Evolutionary conservation across 2,329 filamentous ascomycete genomes (phyloP), one percentile per base, ranked within the genome.

Genomic region (Zalaria obscura): DNA sequence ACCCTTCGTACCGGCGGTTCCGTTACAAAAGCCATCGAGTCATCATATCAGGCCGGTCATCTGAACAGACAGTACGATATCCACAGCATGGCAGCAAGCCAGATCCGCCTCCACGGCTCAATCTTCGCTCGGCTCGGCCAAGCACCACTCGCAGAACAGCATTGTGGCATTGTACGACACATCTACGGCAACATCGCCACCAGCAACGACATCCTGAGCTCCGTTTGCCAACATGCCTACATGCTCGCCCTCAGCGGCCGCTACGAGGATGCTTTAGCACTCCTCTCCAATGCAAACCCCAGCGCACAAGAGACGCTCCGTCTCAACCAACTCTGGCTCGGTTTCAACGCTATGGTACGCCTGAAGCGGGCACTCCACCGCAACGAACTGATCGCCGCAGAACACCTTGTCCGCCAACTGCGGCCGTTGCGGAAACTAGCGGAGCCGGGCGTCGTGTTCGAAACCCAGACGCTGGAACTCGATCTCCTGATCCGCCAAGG

Each of bases 1-100:
- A 49, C 34, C 45, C 25, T 50, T 41, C 33, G 42, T 44, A 31
- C 75, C 72, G 75, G 75, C 37, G 73, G 75, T 44, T 70, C 68
- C 44, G 59, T 76, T 36, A 63, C 73, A 2, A 66, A 67, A 31
- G 78, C 83, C 1, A 69, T 91, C 40, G 87, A 94, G 56, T 75
- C 80, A 49, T 73, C 94, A 46, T 73, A 83, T n/a, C 81, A 87
- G 54, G 83, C 84, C 48, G 85, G 83, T 1, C 83, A 91, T 51
- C 66, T 94, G 27, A 81, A 87, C 46, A 70, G 88, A n/a, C 78
- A 80, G 42, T 81, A 81, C 50, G 78, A 83, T 48, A 72, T 91
- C 54, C 75, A 74, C 51, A 76, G 69, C 51, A 79, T 83, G 59
- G 75, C 85, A 50, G 84, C 84, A 1, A 73, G 80, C 1, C 79